A percentile compares a stretch with the other conserved stretches of the same genome.
Evolutionary conservation across 1,284 basidiomycete species (phyloP).

Genomic region (Ustilago bromivora): DNA sequence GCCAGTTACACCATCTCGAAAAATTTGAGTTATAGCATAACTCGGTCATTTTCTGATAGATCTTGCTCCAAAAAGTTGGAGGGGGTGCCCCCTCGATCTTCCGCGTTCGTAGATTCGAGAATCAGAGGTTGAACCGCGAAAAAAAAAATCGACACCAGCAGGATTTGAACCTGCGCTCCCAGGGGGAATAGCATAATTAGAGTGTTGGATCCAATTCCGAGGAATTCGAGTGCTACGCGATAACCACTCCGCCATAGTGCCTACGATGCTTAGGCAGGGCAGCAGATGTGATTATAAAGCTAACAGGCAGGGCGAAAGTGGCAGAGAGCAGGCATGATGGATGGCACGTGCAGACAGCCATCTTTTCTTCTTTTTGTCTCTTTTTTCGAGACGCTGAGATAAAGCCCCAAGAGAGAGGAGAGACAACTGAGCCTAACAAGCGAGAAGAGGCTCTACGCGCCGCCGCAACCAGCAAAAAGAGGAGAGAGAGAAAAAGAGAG

Average conservation of each 20-base stretch:
- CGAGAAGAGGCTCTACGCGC: background rate
- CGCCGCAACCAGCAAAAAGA: background rate
- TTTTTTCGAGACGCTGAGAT: too few species aligned
- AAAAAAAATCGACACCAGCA: slow-evolving; percentile 34
- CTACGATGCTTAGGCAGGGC: background rate
- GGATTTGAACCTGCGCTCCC: slow-evolving; percentile 29
- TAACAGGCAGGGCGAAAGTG: background rate
- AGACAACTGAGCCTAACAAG: background rate
- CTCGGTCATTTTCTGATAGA: too few species aligned
- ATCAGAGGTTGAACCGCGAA: too few species aligned
- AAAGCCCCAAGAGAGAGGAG: background rate
- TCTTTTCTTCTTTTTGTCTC: too few species aligned
- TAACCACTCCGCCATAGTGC: slow-evolving; percentile 37
- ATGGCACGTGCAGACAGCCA: background rate
- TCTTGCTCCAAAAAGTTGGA: background rate
- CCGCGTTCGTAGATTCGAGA: too few species aligned
- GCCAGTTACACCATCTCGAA: too few species aligned
- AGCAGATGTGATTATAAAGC: background rate
- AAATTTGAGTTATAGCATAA: too few species aligned
- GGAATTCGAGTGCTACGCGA: slow-evolving; percentile 25
- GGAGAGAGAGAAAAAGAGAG: background rate
- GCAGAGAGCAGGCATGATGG: background rate
- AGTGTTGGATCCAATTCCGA: background rate
- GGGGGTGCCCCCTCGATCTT: too few species aligned
- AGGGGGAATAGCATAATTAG: slow-evolving; percentile 28